phyloP scores from a whole-genome alignment of 2,329 filamentous ascomycete genomes.

The Claviceps pazoutovae region DNA sequence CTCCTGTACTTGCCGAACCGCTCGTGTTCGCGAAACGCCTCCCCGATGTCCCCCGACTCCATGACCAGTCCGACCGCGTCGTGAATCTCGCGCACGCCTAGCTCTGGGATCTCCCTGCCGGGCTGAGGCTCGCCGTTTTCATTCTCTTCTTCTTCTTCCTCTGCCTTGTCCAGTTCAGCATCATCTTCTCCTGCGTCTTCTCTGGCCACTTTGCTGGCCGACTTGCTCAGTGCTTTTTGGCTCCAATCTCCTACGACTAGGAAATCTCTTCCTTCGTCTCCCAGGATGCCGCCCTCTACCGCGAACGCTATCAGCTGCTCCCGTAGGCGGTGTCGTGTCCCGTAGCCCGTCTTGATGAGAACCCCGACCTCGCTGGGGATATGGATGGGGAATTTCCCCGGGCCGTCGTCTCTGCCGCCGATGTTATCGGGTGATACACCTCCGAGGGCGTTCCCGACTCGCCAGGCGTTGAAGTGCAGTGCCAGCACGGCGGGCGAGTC shows the following conservation, averaged over 20 bases:
- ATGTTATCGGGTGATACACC: conserved; percentile 19
- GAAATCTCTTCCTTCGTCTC: conserved; percentile 25
- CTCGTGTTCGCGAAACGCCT: conserved; percentile 15
- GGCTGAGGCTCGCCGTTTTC: not conserved
- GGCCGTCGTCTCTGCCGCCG: conserved; percentile 23
- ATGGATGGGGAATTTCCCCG: conserved; percentile 28
- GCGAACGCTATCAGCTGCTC: conserved; percentile 31
- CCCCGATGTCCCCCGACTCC: conserved; percentile 15
- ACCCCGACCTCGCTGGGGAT: conserved; percentile 32
- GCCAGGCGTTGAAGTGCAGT: conserved; percentile 19
- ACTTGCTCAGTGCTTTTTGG: not conserved
- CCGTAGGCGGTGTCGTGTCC: conserved; percentile 33
- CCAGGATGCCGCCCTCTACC: conserved; percentile 18
- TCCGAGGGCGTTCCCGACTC: conserved; percentile 18
- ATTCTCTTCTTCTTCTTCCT: not conserved
- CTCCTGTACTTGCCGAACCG: conserved; percentile 27
- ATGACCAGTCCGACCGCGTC: conserved; percentile 27
- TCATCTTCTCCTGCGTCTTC: conserved; percentile 18
- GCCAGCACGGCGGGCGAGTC: conserved; percentile 21
- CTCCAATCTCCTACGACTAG: conserved; percentile 38
- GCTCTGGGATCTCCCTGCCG: not conserved
- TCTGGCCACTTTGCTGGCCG: conserved; percentile 15
- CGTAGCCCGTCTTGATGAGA: conserved; percentile 43
- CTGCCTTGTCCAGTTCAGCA: not conserved
- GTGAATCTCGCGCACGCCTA: conserved; percentile 15